Evolutionary conservation across 108 stramenopile species (phyloP).

Genomic region (Cyclotella choctawhatcheeana): DNA sequence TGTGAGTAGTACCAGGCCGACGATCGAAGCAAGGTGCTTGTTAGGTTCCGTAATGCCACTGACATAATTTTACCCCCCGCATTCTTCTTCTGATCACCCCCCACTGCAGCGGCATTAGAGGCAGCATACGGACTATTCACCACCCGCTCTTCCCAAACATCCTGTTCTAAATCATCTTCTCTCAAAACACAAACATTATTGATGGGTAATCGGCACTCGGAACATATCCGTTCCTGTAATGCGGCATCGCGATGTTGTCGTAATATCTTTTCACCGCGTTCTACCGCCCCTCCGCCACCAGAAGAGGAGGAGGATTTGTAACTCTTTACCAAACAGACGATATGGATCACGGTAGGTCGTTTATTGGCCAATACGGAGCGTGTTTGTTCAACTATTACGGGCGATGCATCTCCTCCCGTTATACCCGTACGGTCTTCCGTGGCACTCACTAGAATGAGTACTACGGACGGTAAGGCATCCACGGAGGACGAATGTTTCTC

Average conservation of each 20-base stretch:
- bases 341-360: not conserved
- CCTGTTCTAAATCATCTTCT: constrained; percentile 30
- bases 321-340: not conserved
- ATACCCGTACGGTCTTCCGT: not conserved
- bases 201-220: constrained; percentile 28
- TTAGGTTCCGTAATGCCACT: constrained; percentile 28
- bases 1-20: constrained; percentile 40
- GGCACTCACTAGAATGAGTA: not conserved
- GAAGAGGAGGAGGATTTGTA: not conserved
- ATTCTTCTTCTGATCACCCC: not conserved
- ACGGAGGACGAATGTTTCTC: not conserved
- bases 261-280: constrained; percentile 6
- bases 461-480: not conserved
- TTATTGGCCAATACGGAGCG: not conserved
- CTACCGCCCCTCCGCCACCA: not conserved
- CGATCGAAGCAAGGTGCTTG: constrained; percentile 22
- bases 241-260: constrained; percentile 17
- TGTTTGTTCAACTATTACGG: not conserved
- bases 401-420: not conserved
- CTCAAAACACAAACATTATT: constrained; percentile 30
- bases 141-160: constrained; percentile 33
- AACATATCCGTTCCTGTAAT: constrained; percentile 25
- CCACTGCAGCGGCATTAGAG: not conserved
- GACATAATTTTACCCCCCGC: constrained; percentile 16
- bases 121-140: constrained; percentile 32